Conservation (phyloP, 768 basidiomycete species). For the Agaricus blazei region DNA sequence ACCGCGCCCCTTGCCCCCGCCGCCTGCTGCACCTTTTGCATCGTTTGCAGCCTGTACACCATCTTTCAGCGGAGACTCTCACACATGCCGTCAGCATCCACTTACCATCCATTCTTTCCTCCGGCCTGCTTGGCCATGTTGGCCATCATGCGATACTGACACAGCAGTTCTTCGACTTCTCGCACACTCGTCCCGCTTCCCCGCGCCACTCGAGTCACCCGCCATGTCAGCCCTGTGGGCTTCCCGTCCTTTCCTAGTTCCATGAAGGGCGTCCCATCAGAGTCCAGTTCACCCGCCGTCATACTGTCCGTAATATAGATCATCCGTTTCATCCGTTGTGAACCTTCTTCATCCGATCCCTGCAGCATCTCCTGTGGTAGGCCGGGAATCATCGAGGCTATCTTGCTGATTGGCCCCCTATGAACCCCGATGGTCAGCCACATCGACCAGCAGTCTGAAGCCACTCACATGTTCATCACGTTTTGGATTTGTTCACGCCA, state of each 20-base stretch:
- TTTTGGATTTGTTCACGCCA: slow-evolving; percentile 98
- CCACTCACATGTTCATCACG: slow-evolving; percentile 93
- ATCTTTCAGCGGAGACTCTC: neutral
- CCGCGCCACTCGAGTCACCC: slow-evolving; percentile 83
- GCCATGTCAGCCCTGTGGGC: slow-evolving; percentile 82
- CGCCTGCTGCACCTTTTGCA: slow-evolving; percentile 91
- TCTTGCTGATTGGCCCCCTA: slow-evolving; percentile 98
- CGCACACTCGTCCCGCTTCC: slow-evolving; percentile 93
- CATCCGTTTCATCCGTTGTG: slow-evolving; percentile 91
- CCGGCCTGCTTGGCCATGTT: slow-evolving; percentile 98
- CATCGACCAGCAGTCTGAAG: neutral
- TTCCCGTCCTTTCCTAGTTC: slow-evolving; percentile 78
- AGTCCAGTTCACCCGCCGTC: slow-evolving; percentile 90
- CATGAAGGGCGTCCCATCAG: slow-evolving; percentile 91
- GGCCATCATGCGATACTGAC: slow-evolving; percentile 98
- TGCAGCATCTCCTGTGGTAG: slow-evolving; percentile 87
- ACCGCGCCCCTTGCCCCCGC: slow-evolving; percentile 85
- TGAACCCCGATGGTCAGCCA: slow-evolving; percentile 1
- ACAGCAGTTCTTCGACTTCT: slow-evolving; percentile 96
- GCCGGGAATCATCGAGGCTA: slow-evolving; percentile 98
- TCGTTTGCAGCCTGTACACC: slow-evolving; percentile 61
- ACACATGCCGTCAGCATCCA: neutral
- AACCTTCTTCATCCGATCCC: slow-evolving; percentile 92
- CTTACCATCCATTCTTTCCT: slow-evolving; percentile 91
- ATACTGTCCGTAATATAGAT: slow-evolving; percentile 99